Evolutionary conservation across 2,329 filamentous ascomycete species (phyloP), one percentile per base, ranked within the genome.

Genomic region (Cladosporium sp.): DNA sequence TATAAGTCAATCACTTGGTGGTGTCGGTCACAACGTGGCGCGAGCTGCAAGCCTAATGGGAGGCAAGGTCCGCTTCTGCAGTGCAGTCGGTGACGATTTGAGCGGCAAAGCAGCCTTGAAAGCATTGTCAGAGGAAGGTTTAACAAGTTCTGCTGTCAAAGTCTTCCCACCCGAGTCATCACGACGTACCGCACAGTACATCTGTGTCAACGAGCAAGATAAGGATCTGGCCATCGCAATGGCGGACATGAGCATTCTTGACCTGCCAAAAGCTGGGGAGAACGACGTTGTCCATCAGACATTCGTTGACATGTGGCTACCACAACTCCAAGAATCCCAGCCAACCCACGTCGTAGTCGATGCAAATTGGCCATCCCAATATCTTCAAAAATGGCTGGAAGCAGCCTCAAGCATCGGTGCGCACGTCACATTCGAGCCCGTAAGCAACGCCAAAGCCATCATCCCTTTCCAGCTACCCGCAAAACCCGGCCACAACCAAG

Each of bases 1-100:
- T 14, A 95, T 97, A 64, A 85, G 78, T 37, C 91, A 96, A 69
- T 90, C 88, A 1, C 83, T 97, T 7, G 94, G 94, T 12, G 94
- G 94, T 6, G 94, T 97, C 7, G 94, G 90, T 6, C 88, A 92
- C 69, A 97, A 97, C 68, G 90, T 97, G 45, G 91, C 94, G 15
- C 82, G 91, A 50, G 92, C 93, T 45, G 87, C 90, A 1, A 89
- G 92, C 65, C 82, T 87, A 34, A 80, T 88, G 60, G 85, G 84
- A 40, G 84, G 80, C 38, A 75, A 76, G 14, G 88, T 94, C 7
- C 82, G 84, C 20, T 83, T 97, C 15, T 92, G 88, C 74, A 96
- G 89, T 67, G 82, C 91, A 62, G 82, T 96, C 9, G 92, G 88
- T 14, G 84, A 92, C 68, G 93, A 97, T 69, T 67, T 85, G 1